Conservation (phyloP, 169 alveolate genomes). For the Eimeria brunetti region DNA sequence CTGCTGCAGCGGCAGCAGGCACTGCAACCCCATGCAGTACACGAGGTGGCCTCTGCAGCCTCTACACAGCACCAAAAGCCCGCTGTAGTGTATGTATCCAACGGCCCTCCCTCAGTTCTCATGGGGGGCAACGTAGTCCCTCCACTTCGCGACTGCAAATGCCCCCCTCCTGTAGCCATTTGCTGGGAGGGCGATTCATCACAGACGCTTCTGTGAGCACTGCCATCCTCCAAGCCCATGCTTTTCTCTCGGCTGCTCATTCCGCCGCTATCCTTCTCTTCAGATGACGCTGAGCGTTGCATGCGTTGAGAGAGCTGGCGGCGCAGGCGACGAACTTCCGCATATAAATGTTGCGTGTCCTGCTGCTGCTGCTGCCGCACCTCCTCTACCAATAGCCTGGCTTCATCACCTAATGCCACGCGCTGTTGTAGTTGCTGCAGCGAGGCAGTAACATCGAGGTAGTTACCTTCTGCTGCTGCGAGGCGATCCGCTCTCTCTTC, state of each 20-base stretch:
- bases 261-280: conserved; percentile 18
- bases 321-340: conserved; percentile 67
- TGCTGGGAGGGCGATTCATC: conserved; percentile 21
- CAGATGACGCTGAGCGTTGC: not conserved
- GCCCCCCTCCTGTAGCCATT: conserved; percentile 1
- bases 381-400: conserved; percentile 51
- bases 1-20: conserved; percentile 60
- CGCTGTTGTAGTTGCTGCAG: conserved; percentile 65
- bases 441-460: conserved; percentile 42
- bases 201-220: not conserved
- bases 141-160: conserved; percentile 6
- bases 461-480: conserved; percentile 71
- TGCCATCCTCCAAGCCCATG: not conserved
- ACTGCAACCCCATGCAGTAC: conserved; percentile 74
- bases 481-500: conserved; percentile 66
- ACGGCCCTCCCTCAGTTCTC: not conserved
- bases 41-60: conserved; percentile 49
- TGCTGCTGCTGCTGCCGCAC: conserved; percentile 70
- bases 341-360: conserved; percentile 70
- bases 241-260: not conserved
- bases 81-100: not conserved
- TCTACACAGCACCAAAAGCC: conserved; percentile 48
- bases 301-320: conserved; percentile 55
- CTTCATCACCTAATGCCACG: conserved; percentile 68
- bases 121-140: conserved; percentile 11